Conservation (phyloP, 192 early-diverging fungal genomes). For the Phlyctochytrium bullatum region DNA sequence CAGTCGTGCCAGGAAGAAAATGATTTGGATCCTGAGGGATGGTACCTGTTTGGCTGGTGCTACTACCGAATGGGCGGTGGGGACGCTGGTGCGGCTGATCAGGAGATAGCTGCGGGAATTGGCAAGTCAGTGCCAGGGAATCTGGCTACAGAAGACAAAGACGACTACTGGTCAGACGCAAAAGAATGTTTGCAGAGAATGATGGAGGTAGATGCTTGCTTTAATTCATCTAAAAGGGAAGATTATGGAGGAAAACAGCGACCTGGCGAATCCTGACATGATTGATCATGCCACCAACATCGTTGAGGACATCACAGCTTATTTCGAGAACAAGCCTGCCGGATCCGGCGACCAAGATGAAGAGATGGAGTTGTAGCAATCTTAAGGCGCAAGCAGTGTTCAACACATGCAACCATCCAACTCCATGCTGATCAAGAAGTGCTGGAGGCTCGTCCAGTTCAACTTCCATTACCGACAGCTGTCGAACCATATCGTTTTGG, state of each 20-base stretch:
- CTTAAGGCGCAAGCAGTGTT: too few relatives aligned
- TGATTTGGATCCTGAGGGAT: conserved; percentile 87
- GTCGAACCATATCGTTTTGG: too few relatives aligned
- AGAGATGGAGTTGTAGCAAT: too few relatives aligned
- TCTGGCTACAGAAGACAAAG: conserved; percentile 47
- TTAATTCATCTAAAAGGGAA: conserved; percentile 4
- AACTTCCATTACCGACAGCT: too few relatives aligned
- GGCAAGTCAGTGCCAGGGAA: conserved; percentile 14
- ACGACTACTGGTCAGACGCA: conserved; percentile 66
- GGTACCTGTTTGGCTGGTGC: conserved; percentile 96
- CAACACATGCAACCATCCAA: too few relatives aligned
- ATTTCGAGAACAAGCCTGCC: conserved; percentile 46
- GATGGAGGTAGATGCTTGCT: conserved; percentile 44
- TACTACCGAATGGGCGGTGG: conserved; percentile 73
- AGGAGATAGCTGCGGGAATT: conserved; percentile 18
- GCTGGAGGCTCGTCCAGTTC: too few relatives aligned
- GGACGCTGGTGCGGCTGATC: conserved; percentile 1
- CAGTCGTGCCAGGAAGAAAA: conserved; percentile 83
- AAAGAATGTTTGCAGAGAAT: conserved; percentile 72
- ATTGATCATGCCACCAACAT: conserved; percentile 15
- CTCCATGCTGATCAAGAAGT: too few relatives aligned
- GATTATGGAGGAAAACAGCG: conserved; percentile 28
- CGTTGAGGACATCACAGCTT: conserved; percentile 33
- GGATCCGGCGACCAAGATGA: too few relatives aligned
- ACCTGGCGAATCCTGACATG: conserved; percentile 20